phyloP scores from a whole-genome alignment of 768 basidiomycete species.

The Boletus rufocinnamomeus region DNA sequence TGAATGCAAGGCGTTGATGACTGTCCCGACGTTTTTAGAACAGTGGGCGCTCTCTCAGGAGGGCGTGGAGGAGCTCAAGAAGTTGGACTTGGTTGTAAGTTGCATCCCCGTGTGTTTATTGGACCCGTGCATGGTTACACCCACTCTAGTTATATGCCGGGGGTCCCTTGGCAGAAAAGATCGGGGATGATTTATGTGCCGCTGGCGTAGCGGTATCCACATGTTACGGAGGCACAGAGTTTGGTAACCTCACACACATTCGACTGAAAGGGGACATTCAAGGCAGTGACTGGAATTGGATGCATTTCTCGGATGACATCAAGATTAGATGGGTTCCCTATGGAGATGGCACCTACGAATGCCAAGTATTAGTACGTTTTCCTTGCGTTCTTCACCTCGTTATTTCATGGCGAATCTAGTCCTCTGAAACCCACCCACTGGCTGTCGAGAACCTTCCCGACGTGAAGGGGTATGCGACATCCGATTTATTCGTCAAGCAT shows the following conservation, averaged over 20 bases:
- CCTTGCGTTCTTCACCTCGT: neutral
- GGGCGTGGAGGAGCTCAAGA: constrained; percentile 21
- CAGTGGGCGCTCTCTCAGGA: constrained; percentile 13
- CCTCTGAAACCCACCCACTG: neutral
- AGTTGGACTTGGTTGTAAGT: constrained; percentile 23
- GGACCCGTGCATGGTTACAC: neutral
- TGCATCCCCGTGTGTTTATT: neutral
- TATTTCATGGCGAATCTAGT: neutral
- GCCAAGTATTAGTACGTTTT: constrained; percentile 36
- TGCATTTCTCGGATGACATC: constrained; percentile 9
- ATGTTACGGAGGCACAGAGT: constrained; percentile 27
- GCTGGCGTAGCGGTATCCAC: constrained; percentile 18
- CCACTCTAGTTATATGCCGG: constrained; percentile 11
- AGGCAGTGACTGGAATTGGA: constrained; percentile 23
- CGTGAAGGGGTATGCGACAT: constrained; percentile 37
- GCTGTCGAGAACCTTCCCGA: constrained; percentile 39
- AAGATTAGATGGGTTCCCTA: constrained; percentile 36
- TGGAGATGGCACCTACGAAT: constrained; percentile 37
- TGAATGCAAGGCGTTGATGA: constrained; percentile 10
- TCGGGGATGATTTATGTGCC: constrained; percentile 18
- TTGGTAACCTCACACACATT: constrained; percentile 9
- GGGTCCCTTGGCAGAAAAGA: constrained; percentile 15
- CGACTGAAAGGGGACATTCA: constrained; percentile 3
- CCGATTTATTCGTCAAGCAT: constrained; percentile 46
- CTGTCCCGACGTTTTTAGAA: constrained; percentile 25